Evolutionary conservation across 768 basidiomycete genomes (phyloP).

Genomic region (Phanerodontia chrysosporium): DNA sequence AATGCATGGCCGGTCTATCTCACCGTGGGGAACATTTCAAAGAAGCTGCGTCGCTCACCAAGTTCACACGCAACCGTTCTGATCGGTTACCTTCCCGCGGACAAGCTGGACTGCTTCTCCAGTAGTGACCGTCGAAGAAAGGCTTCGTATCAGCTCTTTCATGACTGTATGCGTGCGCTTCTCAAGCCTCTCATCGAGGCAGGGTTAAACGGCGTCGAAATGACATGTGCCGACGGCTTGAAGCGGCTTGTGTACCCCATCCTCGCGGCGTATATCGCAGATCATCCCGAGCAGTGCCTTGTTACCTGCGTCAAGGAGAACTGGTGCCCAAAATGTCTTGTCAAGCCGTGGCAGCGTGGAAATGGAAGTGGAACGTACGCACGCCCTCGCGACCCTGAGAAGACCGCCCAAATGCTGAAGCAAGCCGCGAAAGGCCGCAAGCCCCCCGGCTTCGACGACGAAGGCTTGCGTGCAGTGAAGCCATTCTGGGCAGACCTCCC

Average conservation of each 20-base stretch:
- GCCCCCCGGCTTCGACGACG: slow-evolving; percentile 2
- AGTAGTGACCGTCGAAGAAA: neutral
- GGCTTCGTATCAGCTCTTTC: slow-evolving; percentile 19
- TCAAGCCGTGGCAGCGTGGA: slow-evolving; percentile 9
- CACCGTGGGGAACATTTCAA: slow-evolving; percentile 28
- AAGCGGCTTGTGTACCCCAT: slow-evolving; percentile 20
- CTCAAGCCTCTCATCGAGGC: slow-evolving; percentile 19
- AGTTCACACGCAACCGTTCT: slow-evolving; percentile 17
- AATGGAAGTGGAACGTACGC: neutral
- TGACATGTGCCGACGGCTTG: slow-evolving; percentile 20
- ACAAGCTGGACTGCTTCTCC: slow-evolving; percentile 25
- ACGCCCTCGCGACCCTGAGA: slow-evolving; percentile 2
- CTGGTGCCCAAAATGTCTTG: slow-evolving; percentile 21
- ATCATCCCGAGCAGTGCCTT: slow-evolving; percentile 27
- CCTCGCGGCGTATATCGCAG: slow-evolving; percentile 20
- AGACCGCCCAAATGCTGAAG: neutral
- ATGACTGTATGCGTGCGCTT: slow-evolving; percentile 17
- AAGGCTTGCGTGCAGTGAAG: slow-evolving; percentile 14
- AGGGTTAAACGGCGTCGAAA: slow-evolving; percentile 19
- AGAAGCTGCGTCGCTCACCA: slow-evolving; percentile 17
- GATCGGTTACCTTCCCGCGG: slow-evolving; percentile 28
- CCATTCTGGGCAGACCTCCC: slow-evolving; percentile 44
- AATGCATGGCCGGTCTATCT: slow-evolving; percentile 31
- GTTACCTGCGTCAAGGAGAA: slow-evolving; percentile 16
- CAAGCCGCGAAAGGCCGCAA: neutral